A percentile compares a stretch with the other conserved stretches of the same genome.
Conservation (phyloP, 345 rosid genomes). For the Eucalyptus curtisii region DNA sequence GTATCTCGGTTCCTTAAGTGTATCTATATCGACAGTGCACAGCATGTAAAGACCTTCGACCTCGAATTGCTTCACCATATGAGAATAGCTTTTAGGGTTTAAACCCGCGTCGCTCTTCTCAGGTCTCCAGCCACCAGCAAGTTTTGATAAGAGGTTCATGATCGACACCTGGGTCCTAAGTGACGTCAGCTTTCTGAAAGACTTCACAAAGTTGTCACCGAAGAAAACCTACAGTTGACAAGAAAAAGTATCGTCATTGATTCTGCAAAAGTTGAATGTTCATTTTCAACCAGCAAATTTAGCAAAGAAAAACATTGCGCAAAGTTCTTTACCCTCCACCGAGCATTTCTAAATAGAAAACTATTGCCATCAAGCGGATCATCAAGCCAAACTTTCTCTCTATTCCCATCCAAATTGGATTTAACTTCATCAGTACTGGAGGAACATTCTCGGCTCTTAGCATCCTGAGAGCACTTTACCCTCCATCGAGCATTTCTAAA, state of each 20-base stretch:
- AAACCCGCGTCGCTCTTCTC: slow-evolving; percentile 9
- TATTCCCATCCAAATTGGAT: background rate
- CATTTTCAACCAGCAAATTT: background rate
- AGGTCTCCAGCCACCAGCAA: slow-evolving; percentile 42
- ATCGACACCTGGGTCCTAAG: background rate
- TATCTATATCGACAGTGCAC: slow-evolving; percentile 27
- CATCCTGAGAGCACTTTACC: background rate
- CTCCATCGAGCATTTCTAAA: background rate
- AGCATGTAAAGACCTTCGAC: slow-evolving; percentile 15
- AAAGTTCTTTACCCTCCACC: background rate
- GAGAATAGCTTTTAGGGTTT: slow-evolving; percentile 6
- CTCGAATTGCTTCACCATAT: slow-evolving; percentile 30
- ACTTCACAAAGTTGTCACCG: slow-evolving; percentile 25
- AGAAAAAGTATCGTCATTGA: background rate
- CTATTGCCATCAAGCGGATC: slow-evolving; percentile 13
- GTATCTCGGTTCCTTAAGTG: background rate
- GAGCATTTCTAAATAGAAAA: slow-evolving; percentile 1
- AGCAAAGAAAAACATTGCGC: background rate
- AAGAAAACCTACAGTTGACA: slow-evolving; percentile 20
- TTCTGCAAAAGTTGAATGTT: too few species aligned
- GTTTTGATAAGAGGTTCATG: slow-evolving; percentile 17
- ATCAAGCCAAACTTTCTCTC: background rate
- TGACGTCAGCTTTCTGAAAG: slow-evolving; percentile 29
- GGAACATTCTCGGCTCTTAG: background rate
- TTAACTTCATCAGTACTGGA: background rate